These are phyloP conservation scores for Cryptosporidium baileyi DNA, from an alignment of 169 alveolate species.

Conservation along the genomic window DNA sequence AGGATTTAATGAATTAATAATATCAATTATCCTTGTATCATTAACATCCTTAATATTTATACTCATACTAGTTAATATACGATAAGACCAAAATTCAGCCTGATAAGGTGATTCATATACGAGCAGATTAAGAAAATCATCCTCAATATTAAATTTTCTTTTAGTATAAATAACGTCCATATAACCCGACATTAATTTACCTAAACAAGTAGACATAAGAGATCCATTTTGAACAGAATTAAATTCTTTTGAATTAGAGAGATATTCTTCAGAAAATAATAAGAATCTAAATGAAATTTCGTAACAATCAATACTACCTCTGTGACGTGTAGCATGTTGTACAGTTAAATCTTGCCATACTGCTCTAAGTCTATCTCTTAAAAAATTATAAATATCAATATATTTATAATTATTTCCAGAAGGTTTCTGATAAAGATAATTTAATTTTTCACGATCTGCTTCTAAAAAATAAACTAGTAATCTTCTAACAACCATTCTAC, in stretches of 20 bases:
- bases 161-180: slow-evolving; percentile 76
- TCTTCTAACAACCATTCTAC: slow-evolving; percentile 82
- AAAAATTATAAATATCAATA: slow-evolving; percentile 82
- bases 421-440: slow-evolving; percentile 65
- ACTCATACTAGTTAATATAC: slow-evolving; percentile 77
- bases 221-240: slow-evolving; percentile 80
- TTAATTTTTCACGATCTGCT: slow-evolving; percentile 76
- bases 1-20: slow-evolving; percentile 74
- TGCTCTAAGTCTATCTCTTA: slow-evolving; percentile 83
- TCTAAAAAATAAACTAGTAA: slow-evolving; percentile 78
- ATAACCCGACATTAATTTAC: slow-evolving; percentile 84
- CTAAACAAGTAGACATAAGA: slow-evolving; percentile 81
- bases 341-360: slow-evolving; percentile 87
- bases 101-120: slow-evolving; percentile 81
- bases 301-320: slow-evolving; percentile 82
- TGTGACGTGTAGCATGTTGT: slow-evolving; percentile 82
- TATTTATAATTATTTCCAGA: slow-evolving; percentile 71
- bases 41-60: slow-evolving; percentile 67
- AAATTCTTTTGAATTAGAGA: slow-evolving; percentile 77
- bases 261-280: slow-evolving; percentile 78
- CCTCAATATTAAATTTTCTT: neutral
- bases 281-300: slow-evolving; percentile 83
- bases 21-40: slow-evolving; percentile 76
- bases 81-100: slow-evolving; percentile 86
- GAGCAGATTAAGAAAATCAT: slow-evolving; percentile 40